phyloP scores from a whole-genome alignment of 441 rosid species.

The Biscutella auriculata region DNA sequence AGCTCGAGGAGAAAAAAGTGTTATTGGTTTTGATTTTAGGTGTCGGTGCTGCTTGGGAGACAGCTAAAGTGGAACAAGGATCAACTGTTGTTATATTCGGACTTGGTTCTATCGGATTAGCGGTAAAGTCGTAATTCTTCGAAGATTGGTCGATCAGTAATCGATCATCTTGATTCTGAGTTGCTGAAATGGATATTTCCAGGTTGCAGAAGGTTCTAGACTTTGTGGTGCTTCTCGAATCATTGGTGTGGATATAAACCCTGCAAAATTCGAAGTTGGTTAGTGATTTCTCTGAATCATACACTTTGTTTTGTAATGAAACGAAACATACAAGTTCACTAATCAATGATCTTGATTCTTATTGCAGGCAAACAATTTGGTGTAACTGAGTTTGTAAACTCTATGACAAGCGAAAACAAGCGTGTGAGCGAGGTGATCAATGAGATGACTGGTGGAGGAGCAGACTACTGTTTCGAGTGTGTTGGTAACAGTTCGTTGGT shows the following conservation, averaged over 20 bases:
- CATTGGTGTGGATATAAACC: conserved; percentile 60
- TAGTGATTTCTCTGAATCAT: no score
- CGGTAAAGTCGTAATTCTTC: conserved; percentile 31
- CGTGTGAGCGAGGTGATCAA: conserved; percentile 56
- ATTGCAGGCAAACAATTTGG: conserved; percentile 58
- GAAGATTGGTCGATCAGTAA: not conserved
- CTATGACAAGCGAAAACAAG: conserved; percentile 33
- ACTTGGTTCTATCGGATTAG: conserved; percentile 74
- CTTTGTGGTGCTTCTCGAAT: conserved; percentile 62
- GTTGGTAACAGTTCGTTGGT: conserved; percentile 56
- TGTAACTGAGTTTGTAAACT: conserved; percentile 52
- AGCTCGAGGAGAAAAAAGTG: no score
- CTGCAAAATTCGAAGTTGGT: conserved; percentile 58
- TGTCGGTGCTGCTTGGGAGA: conserved; percentile 79
- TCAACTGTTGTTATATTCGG: conserved; percentile 81
- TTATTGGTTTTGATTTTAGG: conserved; percentile 21
- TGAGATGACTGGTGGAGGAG: conserved; percentile 74
- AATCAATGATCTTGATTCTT: no score
- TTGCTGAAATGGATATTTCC: not conserved
- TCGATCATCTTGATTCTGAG: not conserved
- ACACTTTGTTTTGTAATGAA: no score
- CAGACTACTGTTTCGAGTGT: conserved; percentile 88
- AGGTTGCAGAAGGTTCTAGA: conserved; percentile 86
- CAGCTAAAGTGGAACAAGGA: conserved; percentile 73
- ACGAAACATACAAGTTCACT: no score